Evolutionary conservation across 2,329 filamentous ascomycete genomes (phyloP), one percentile per base, ranked within the genome.

Genomic region (Fusarium sp.): DNA sequence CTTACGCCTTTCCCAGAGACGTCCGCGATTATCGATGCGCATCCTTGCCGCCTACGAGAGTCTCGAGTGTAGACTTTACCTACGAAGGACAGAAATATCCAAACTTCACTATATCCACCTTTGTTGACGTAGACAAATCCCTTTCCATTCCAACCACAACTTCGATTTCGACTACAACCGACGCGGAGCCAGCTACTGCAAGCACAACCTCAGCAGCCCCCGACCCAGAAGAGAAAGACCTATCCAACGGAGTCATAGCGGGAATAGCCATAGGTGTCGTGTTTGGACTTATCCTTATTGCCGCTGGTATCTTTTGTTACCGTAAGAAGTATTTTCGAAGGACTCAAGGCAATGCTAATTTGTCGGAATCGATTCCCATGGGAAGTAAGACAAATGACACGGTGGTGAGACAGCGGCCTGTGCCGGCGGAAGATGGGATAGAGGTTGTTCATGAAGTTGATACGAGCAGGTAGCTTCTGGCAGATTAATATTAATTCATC

Each of bases 11-110:
- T 8, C 55, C 55, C 3, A 22, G 25, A 4, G 55, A 34, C 0
- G 55, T 43, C 6, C 32, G 25, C 6, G 55, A 58, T 15, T 58
- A 58, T 8, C 38, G 55, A 43, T 58, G 55, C 12, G 55, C 32
- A 12, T 12, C 55, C 7, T 51, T 46, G 0, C 45, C 45, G 3
- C 45, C n/a, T 0, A 30, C 32, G 10, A 51, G 45, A 24, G 45
- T 51, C 11, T 51, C 45, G 1, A 51, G 45, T 10, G 55, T 51
- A 1, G 55, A 51, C 20, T 58, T 58, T 13, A 58, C 55, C 7
- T 58, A 30, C 8, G 20, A 43, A 1, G 55, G 55, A 13, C 44
- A 58, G 10, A 58, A 51, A 16, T 41, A 41, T 20, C 55, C 55
- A 3, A 29, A 57, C 2, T 22, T 16, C 8, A 29, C n/a, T 7